Percentiles rank a stretch among this genome's conserved stretches.
phyloP scores from a whole-genome alignment of 1,284 basidiomycete species.

The Takashimella tepidaria region DNA sequence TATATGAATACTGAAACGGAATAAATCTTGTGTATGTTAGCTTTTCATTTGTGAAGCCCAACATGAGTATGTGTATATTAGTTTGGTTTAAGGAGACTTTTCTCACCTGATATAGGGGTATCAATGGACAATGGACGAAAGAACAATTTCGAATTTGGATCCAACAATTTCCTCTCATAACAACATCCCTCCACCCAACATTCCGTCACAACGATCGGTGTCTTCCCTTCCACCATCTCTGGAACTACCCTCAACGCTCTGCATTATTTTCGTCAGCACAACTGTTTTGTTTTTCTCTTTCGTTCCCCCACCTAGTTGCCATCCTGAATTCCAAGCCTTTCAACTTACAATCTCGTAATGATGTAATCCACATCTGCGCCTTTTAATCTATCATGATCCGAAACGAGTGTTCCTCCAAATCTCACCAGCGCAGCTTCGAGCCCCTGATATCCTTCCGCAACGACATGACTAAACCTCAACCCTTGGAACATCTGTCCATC shows the following conservation, averaged over 20 bases:
- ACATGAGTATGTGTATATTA: too few species aligned
- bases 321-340: too few species aligned
- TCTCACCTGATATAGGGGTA: conserved; percentile 32
- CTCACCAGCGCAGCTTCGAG: conserved; percentile 32
- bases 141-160: conserved; percentile 33
- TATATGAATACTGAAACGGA: conserved; percentile 27
- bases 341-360: conserved; percentile 42
- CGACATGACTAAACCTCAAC: conserved; percentile 34
- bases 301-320: neutral
- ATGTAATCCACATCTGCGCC: conserved; percentile 40
- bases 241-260: neutral
- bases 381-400: conserved; percentile 24
- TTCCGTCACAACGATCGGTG: conserved; percentile 37
- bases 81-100: too few species aligned
- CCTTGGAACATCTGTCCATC: conserved; percentile 29
- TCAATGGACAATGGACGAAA: conserved; percentile 33
- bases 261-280: neutral
- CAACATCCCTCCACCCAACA: conserved; percentile 47
- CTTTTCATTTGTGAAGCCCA: neutral
- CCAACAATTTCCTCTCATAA: conserved; percentile 29
- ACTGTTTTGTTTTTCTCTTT: too few species aligned
- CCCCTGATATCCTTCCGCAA: conserved; percentile 28
- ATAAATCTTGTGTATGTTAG: neutral
- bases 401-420: conserved; percentile 33
- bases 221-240: conserved; percentile 1